A percentile compares a stretch with the other conserved stretches of the same genome.
phyloP scores from a whole-genome alignment of 2,329 filamentous ascomycete genomes.

The Alternaria consortialis region DNA sequence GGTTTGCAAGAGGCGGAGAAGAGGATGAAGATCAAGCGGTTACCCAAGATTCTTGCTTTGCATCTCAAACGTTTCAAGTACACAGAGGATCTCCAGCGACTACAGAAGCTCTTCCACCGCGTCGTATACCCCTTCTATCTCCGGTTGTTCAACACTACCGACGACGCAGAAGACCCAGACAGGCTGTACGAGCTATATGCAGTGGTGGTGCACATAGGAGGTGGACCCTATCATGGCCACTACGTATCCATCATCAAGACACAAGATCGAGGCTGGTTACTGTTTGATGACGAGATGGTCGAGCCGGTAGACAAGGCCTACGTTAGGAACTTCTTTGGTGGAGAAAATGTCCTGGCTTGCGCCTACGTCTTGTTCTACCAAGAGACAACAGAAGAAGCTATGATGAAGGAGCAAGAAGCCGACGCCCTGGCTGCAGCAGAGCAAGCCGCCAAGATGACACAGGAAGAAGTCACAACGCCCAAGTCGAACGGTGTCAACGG shows the following conservation, averaged over 20 bases:
- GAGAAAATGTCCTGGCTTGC: slow-evolving; percentile 83
- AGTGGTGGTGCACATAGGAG: slow-evolving; percentile 95
- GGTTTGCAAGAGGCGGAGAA: slow-evolving; percentile 98
- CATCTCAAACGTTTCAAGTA: slow-evolving; percentile 99
- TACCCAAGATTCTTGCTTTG: slow-evolving; percentile 89
- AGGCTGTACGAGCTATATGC: slow-evolving; percentile 95
- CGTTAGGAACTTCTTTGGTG: slow-evolving; percentile 96
- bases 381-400: slow-evolving; percentile 77
- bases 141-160: slow-evolving; percentile 95
- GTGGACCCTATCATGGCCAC: slow-evolving; percentile 95
- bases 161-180: slow-evolving; percentile 92
- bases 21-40: slow-evolving; percentile 96
- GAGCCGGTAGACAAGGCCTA: slow-evolving; percentile 97
- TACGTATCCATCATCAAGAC: slow-evolving; percentile 99
- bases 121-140: slow-evolving; percentile 98
- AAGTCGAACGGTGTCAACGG: slow-evolving; percentile 58
- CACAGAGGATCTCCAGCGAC: slow-evolving; percentile 89
- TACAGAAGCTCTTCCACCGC: slow-evolving; percentile 96
- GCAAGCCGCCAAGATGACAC: slow-evolving; percentile 54
- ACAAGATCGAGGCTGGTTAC: slow-evolving; percentile 90
- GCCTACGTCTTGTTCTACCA: slow-evolving; percentile 99
- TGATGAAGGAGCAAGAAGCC: slow-evolving; percentile 81
- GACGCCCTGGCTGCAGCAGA: slow-evolving; percentile 66
- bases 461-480: slow-evolving; percentile 65
- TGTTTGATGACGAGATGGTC: slow-evolving; percentile 98